Conservation (phyloP, 1,139 yeast species). For the Nakaseomyces bracarensis region DNA sequence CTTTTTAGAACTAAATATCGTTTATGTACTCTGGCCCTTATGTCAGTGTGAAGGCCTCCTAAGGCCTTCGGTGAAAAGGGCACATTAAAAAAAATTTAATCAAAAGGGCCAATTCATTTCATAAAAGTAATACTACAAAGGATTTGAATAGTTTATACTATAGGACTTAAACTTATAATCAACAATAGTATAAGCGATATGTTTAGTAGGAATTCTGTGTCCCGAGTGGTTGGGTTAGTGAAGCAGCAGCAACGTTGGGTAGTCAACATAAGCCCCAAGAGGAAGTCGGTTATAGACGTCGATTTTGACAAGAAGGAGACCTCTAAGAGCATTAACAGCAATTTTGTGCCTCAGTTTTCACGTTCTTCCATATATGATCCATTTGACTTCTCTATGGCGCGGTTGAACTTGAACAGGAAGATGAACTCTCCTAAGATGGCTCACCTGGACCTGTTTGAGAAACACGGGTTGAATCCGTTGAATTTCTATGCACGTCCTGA, state of each 20-base stretch:
- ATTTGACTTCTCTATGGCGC: slow-evolving; percentile 60
- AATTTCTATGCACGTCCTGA: slow-evolving; percentile 61
- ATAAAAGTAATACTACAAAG: no score
- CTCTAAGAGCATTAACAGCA: slow-evolving; percentile 1
- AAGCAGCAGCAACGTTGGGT: not conserved
- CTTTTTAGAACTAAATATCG: no score
- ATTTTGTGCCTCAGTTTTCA: slow-evolving; percentile 4
- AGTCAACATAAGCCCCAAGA: slow-evolving; percentile 1
- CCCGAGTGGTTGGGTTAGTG: not conserved
- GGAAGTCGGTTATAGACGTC: slow-evolving; percentile 5
- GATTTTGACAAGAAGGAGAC: slow-evolving; percentile 3
- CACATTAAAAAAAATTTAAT: no score
- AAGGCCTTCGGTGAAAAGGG: no score
- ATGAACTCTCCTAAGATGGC: slow-evolving; percentile 13
- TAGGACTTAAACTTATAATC: no score
- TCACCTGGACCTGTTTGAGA: slow-evolving; percentile 40
- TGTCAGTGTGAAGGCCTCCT: no score
- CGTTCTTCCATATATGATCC: slow-evolving; percentile 49
- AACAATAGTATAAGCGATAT: not conserved
- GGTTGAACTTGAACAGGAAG: slow-evolving; percentile 34
- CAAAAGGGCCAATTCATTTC: no score
- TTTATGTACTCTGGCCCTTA: no score
- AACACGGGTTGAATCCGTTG: slow-evolving; percentile 52
- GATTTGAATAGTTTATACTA: no score
- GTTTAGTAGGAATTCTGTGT: not conserved